Evolutionary conservation across 1,139 yeast species (phyloP).

Genomic region (Lodderomyces theae): DNA sequence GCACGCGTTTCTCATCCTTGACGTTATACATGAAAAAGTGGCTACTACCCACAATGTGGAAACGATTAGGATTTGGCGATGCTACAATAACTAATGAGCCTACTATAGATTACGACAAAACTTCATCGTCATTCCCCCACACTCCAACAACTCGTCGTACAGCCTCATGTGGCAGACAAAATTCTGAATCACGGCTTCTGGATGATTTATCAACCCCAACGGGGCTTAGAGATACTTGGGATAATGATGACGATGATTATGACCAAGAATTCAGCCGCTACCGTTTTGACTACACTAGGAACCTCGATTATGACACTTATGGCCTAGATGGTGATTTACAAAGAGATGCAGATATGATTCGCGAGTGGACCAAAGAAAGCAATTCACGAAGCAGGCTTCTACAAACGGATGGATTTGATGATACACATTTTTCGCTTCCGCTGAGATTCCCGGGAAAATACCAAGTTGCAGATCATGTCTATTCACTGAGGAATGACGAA

Average conservation of each 20-base stretch:
- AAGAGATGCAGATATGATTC: slow-evolving; percentile 13
- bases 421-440: slow-evolving; percentile 14
- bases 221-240: not conserved
- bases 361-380: slow-evolving; percentile 10
- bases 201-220: not conserved
- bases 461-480: not conserved
- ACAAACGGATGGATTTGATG: not conserved
- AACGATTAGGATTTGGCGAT: slow-evolving; percentile 6
- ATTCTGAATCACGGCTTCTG: not conserved
- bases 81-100: slow-evolving; percentile 34
- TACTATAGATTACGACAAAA: slow-evolving; percentile 33
- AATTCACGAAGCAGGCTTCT: not conserved
- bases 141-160: not conserved
- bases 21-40: not conserved
- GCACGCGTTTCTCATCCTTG: not conserved
- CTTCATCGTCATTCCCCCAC: not conserved
- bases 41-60: not conserved
- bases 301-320: slow-evolving; percentile 16
- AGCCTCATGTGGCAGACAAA: not conserved
- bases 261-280: not conserved
- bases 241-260: not conserved
- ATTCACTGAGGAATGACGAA: not conserved
- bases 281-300: not conserved
- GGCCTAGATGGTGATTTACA: slow-evolving; percentile 21
- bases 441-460: slow-evolving; percentile 24